Evolutionary conservation across 345 rosid species (phyloP).

Genomic region (Diplotaxis tenuifolia): DNA sequence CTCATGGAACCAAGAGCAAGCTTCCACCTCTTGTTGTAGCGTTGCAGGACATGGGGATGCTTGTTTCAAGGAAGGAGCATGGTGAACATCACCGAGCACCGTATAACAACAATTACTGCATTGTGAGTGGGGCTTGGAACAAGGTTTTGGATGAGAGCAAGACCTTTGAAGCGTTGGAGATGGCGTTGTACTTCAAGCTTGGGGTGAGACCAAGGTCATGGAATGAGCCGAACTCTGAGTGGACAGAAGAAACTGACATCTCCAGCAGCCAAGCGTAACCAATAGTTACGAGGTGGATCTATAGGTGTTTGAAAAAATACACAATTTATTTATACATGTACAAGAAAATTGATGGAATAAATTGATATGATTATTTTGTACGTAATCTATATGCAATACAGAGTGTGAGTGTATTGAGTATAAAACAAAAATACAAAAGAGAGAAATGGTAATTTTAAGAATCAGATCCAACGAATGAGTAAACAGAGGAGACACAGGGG

Average conservation of each 20-base stretch:
- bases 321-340: slow-evolving; percentile 28
- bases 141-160: slow-evolving; percentile 55
- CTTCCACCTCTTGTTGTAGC: slow-evolving; percentile 61
- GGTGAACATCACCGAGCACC: slow-evolving; percentile 75
- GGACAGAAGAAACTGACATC: slow-evolving; percentile 55
- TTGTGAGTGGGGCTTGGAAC: slow-evolving; percentile 86
- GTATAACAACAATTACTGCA: slow-evolving; percentile 82
- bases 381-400: background rate
- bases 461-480: slow-evolving; percentile 48
- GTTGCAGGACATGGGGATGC: slow-evolving; percentile 66
- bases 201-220: slow-evolving; percentile 79
- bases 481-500: slow-evolving; percentile 74
- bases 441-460: slow-evolving; percentile 7
- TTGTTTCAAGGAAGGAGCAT: slow-evolving; percentile 69
- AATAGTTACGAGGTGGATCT: background rate
- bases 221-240: slow-evolving; percentile 64
- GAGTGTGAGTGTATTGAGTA: slow-evolving; percentile 6
- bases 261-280: slow-evolving; percentile 8
- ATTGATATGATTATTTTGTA: slow-evolving; percentile 2
- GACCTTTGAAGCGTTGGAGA: slow-evolving; percentile 75
- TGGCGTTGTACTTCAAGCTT: slow-evolving; percentile 55
- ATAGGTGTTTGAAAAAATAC: background rate
- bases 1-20: slow-evolving; percentile 85
- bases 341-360: background rate
- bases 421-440: background rate